Conservation (phyloP, 805 yeast genomes). For the Lachancea kluyveri region DNA sequence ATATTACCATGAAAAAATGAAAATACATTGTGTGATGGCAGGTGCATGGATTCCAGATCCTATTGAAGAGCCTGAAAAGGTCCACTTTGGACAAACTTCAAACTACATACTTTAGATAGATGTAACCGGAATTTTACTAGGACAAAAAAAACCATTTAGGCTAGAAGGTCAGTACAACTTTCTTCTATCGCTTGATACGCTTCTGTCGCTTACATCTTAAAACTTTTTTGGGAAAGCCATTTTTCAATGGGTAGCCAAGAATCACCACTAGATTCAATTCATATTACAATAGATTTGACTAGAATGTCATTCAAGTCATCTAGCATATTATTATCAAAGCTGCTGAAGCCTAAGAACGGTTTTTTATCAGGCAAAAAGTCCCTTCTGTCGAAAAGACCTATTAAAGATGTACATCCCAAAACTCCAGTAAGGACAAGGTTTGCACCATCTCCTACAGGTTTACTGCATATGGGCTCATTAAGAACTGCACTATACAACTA, state of each 20-base stretch:
- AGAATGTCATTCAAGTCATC: too few species aligned
- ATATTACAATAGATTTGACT: too few species aligned
- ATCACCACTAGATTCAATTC: too few species aligned
- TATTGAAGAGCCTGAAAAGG: slow-evolving; percentile 22
- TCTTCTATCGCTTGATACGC: too few species aligned
- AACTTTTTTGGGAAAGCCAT: too few species aligned
- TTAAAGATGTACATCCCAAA: slow-evolving; percentile 34
- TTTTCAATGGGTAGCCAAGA: too few species aligned
- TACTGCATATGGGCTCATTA: slow-evolving; percentile 86
- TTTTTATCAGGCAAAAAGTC: slow-evolving; percentile 6
- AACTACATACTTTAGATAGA: slow-evolving; percentile 15
- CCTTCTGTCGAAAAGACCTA: slow-evolving; percentile 13
- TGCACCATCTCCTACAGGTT: slow-evolving; percentile 98
- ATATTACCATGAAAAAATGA: slow-evolving; percentile 73
- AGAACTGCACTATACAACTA: slow-evolving; percentile 92
- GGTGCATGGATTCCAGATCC: slow-evolving; percentile 41
- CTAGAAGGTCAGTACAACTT: too few species aligned
- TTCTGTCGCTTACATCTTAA: too few species aligned
- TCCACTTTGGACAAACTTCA: slow-evolving; percentile 34
- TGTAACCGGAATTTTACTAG: too few species aligned
- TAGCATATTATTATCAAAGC: too few species aligned
- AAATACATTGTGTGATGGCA: slow-evolving; percentile 78
- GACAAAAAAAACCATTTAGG: too few species aligned
- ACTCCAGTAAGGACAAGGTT: slow-evolving; percentile 78
- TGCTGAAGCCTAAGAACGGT: too few species aligned